Base-by-base conservation (phyloP, 345 rosid genomes). In the Passiflora organensis region DNA sequence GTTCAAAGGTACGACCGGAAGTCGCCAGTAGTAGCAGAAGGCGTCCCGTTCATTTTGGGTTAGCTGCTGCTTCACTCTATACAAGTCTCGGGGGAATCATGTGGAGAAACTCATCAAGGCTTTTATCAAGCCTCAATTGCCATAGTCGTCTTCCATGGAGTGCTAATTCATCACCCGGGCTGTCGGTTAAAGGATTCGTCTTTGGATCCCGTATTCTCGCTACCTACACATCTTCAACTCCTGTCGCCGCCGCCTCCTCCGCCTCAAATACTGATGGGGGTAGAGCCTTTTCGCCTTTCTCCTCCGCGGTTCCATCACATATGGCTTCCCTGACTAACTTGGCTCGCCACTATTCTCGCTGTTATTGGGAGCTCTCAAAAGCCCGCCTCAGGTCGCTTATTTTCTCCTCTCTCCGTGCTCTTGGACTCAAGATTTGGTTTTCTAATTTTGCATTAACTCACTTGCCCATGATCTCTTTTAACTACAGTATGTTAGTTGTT, bases 311-410 rank as follows among this genome's bases (percentile, higher is more conserved):
- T 55, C 32, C 71, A 41, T 54, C 79, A 62, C 45, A 47, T 53
- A 25, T 64, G 68, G 25, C 69, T 67, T 55, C 55, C 10, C 62
- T 51, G 3, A 39, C 77, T 51, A 70, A 76, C 2, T 25, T 72
- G 67, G 80, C 72, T 43, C 69, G 78, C 18, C 89, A 81, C 64
- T 93, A 81, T 23, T 71, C 76, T 59, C 80, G 84, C 14, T 93
- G 95, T 70, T 93, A 86, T 36, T 84, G 83, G 89, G 95, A 89
- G 72, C 91, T 93, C 59, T 89, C 99, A 34, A 93, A 93, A 80
- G 99, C 96, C 72, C 83, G 87, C 58, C 96, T 89, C 70, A 89
- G 95, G 99, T 93, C 17, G 13, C 17, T 56, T 21, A 14, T 0
- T 39, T 39, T 46, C 4, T 9, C 11, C 13, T 21, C 19, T 43